phyloP scores from a whole-genome alignment of 495 filamentous ascomycete species.

The Schizothecium vesticola region DNA sequence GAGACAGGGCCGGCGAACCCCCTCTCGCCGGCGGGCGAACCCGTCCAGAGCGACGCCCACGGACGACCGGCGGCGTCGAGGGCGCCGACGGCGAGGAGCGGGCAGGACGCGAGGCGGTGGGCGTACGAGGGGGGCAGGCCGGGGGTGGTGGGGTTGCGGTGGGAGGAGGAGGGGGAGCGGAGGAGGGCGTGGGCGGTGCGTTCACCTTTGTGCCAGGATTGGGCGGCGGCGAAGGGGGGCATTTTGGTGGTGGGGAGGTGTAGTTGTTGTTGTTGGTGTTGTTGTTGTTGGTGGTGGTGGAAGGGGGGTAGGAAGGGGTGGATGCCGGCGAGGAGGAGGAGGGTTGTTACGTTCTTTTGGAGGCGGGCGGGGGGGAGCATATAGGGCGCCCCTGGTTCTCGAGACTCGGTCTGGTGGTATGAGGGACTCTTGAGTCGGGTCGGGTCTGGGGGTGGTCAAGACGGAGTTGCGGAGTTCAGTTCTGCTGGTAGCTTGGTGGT shows the following conservation, averaged over 20 bases:
- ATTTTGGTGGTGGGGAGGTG: background rate
- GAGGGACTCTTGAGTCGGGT: background rate
- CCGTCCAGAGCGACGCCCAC: conserved; percentile 63
- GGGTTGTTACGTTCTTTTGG: background rate
- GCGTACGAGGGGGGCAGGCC: conserved; percentile 50
- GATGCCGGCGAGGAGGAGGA: background rate
- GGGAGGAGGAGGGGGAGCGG: conserved; percentile 20
- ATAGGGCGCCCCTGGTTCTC: background rate
- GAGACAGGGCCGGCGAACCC: conserved; percentile 56
- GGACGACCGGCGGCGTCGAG: conserved; percentile 58
- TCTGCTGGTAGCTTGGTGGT: background rate
- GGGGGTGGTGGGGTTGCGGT: conserved; percentile 57
- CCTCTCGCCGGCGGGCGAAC: conserved; percentile 50
- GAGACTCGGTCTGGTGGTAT: background rate
- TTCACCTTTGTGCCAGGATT: conserved; percentile 36
- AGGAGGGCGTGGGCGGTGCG: conserved; percentile 26
- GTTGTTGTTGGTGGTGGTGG: background rate
- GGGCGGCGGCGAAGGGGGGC: conserved; percentile 3
- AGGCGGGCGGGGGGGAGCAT: background rate
- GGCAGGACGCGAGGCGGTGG: conserved; percentile 49
- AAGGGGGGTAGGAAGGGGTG: background rate
- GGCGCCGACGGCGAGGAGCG: conserved; percentile 65
- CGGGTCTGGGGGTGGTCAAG: background rate
- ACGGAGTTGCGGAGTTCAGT: background rate
- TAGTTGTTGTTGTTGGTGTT: background rate